A percentile compares a stretch with the other conserved stretches of the same genome.
phyloP scores from a whole-genome alignment of 2,329 filamentous ascomycete genomes.

The Fusarium mexicanum region DNA sequence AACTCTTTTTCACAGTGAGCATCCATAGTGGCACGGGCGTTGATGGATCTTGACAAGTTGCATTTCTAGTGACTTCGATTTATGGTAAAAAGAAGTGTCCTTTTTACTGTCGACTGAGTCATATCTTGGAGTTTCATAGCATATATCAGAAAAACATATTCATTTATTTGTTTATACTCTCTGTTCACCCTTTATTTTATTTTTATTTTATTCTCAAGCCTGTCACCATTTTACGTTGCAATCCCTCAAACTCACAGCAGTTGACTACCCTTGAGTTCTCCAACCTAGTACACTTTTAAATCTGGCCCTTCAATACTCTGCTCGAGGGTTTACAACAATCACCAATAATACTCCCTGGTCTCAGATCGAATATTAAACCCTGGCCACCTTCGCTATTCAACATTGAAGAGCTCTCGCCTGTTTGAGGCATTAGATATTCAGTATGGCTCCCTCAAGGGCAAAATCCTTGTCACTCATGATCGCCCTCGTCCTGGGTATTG shows the following conservation, averaged over 20 bases:
- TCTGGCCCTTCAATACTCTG: conserved; percentile 8
- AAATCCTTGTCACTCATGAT: conserved; percentile 32
- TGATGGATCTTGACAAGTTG: conserved; percentile 42
- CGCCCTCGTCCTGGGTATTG: conserved; percentile 41
- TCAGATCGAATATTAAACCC: background rate
- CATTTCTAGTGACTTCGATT: conserved; percentile 44
- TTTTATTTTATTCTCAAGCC: background rate
- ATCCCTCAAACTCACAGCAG: conserved; percentile 6
- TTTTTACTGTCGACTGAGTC: conserved; percentile 37
- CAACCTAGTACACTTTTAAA: background rate
- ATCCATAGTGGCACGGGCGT: conserved; percentile 2
- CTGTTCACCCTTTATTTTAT: background rate
- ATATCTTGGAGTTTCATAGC: conserved; percentile 7
- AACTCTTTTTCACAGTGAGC: conserved; percentile 22
- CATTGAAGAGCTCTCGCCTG: background rate
- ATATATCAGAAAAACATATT: background rate
- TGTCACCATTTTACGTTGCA: background rate
- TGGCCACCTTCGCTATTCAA: background rate
- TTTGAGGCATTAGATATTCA: background rate
- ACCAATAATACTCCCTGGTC: conserved; percentile 8
- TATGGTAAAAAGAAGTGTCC: conserved; percentile 37
- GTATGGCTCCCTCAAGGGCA: conserved; percentile 41
- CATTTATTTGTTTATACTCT: background rate
- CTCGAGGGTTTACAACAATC: background rate
- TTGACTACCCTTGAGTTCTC: background rate